Conservation (phyloP, 2,329 filamentous ascomycete species). For the Trichoderma sp. region DNA sequence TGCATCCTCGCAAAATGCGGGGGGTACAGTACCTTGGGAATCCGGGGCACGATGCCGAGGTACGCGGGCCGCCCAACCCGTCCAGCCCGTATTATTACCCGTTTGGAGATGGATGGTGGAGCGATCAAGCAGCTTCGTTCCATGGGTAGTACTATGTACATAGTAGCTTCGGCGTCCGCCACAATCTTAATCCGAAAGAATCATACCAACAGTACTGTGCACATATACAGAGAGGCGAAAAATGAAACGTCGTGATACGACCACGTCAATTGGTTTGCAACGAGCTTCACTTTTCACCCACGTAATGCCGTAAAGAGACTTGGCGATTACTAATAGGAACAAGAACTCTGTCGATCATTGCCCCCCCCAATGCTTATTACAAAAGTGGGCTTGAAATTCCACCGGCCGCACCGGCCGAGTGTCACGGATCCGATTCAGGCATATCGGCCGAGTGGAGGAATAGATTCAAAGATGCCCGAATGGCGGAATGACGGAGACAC, state of each 20-base stretch:
- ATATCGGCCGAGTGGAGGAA: constrained; percentile 27
- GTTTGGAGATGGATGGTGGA: not conserved
- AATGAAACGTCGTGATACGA: not conserved
- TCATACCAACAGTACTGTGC: too few species aligned
- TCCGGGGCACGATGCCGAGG: constrained; percentile 7
- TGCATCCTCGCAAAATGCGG: constrained; percentile 1
- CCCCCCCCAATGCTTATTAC: not conserved
- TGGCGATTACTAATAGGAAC: not conserved
- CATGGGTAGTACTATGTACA: not conserved
- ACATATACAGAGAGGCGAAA: not conserved
- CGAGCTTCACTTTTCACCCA: not conserved
- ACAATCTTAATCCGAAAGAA: not conserved
- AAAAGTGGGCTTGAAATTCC: not conserved
- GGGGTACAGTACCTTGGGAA: not conserved
- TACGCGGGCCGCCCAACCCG: not conserved
- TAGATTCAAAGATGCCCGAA: not conserved
- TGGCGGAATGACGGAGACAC: not conserved
- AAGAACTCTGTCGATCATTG: not conserved
- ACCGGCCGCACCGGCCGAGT: not conserved
- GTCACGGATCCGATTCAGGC: constrained; percentile 21
- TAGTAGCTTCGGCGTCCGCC: not conserved
- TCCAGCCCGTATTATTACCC: constrained; percentile 1
- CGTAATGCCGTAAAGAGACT: not conserved
- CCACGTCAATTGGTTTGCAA: not conserved
- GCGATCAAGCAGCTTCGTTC: not conserved